Evolutionary conservation across 192 early-diverging fungal genomes (phyloP).

Genomic region (Umbelopsis isabellina): DNA sequence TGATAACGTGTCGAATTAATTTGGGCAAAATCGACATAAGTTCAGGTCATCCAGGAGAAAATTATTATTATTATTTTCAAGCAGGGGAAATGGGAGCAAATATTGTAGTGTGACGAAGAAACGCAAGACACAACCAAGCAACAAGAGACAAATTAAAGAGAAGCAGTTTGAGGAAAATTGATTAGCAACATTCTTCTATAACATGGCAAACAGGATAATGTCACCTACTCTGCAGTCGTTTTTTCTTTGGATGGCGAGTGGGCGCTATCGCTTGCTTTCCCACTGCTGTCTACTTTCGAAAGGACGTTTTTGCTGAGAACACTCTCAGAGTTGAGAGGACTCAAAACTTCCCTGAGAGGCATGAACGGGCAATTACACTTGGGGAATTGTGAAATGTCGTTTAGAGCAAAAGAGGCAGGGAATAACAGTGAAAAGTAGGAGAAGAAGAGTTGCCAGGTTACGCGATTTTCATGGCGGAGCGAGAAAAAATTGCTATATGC

Average conservation of each 20-base stretch:
- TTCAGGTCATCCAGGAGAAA: background rate
- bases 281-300: background rate
- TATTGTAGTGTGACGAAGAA: no score
- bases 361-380: slow-evolving; percentile 14
- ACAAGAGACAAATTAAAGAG: no score
- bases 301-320: slow-evolving; percentile 24
- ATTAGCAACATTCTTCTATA: background rate
- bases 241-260: slow-evolving; percentile 3
- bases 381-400: slow-evolving; percentile 14
- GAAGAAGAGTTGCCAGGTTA: background rate
- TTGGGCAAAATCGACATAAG: background rate
- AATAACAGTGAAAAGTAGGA: slow-evolving; percentile 1
- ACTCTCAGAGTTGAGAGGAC: slow-evolving; percentile 22
- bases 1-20: background rate
- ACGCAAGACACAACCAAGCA: no score
- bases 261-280: background rate
- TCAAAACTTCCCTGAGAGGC: slow-evolving; percentile 24
- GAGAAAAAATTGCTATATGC: no score
- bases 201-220: background rate
- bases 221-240: background rate
- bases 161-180: background rate
- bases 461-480: no score
- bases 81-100: no score
- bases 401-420: background rate
- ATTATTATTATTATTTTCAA: slow-evolving; percentile 6